Conservation (phyloP, 1,284 basidiomycete species). For the Sporisorium reilianum region DNA sequence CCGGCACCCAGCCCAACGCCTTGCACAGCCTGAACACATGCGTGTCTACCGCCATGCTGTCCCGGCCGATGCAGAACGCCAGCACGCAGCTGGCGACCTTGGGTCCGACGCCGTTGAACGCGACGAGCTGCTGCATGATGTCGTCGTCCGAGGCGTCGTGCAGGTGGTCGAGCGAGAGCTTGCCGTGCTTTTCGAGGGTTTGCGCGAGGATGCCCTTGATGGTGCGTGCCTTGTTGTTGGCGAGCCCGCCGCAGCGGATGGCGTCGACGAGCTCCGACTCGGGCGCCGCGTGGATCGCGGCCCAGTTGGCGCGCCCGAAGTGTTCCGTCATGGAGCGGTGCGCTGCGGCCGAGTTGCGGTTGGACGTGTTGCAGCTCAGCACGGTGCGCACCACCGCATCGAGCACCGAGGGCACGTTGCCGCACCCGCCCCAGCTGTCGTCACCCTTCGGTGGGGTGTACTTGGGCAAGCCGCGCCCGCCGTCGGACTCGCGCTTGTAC, state of each 20-base stretch:
- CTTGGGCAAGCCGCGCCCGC: slow-evolving; percentile 42
- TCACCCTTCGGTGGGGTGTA: slow-evolving; percentile 37
- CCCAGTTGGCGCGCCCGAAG: slow-evolving; percentile 77
- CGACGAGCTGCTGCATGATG: slow-evolving; percentile 74
- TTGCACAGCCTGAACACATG: slow-evolving; percentile 75
- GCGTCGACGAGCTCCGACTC: slow-evolving; percentile 74
- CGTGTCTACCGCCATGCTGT: slow-evolving; percentile 83
- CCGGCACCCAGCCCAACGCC: slow-evolving; percentile 79
- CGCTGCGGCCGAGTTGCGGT: slow-evolving; percentile 76
- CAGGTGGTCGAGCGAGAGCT: slow-evolving; percentile 70
- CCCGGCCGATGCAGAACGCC: slow-evolving; percentile 79
- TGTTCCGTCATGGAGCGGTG: slow-evolving; percentile 75
- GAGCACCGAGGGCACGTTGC: slow-evolving; percentile 71
- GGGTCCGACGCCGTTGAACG: slow-evolving; percentile 76
- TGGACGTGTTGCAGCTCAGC: slow-evolving; percentile 80
- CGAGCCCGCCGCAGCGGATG: slow-evolving; percentile 79
- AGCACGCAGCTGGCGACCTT: slow-evolving; percentile 84
- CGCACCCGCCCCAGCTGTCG: slow-evolving; percentile 55
- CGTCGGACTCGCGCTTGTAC: slow-evolving; percentile 48
- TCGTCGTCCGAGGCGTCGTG: slow-evolving; percentile 73
- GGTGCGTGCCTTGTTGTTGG: slow-evolving; percentile 79
- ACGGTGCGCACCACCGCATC: slow-evolving; percentile 80
- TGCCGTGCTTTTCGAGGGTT: slow-evolving; percentile 46
- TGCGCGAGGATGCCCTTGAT: slow-evolving; percentile 70
- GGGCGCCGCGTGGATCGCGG: slow-evolving; percentile 75